Evolutionary conservation across 2,329 filamentous ascomycete genomes (phyloP), one percentile per base, ranked within the genome.

Genomic region (Cytospora piceae): DNA sequence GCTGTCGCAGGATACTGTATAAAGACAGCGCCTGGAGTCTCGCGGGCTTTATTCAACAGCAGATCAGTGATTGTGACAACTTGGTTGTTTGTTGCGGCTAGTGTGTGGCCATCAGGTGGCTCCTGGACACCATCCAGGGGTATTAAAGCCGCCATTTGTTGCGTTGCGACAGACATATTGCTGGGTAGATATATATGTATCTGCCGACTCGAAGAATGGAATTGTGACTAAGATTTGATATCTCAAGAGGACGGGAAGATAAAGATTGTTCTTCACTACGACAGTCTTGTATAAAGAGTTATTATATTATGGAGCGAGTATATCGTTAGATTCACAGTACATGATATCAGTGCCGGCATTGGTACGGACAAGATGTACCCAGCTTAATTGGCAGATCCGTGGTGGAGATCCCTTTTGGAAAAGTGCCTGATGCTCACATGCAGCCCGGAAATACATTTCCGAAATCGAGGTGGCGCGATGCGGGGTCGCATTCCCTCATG

Each of bases 1-100:
- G 61, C 24, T 3, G 65, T 67, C 4, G 65, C 65, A 11, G 65
- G 65, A 20, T 67, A 64, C 5, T 63, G 58, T 27, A 67, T 42
- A 17, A 67, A 67, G 46, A 61, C 52, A 4, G 65, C 61, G 7
- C 60, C 55, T 12, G 65, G 65, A n/a, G 46, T 64, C 17, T 67
- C 55, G 15, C 61, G 56, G 56, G 64, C 61, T 60, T 67, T 67
- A 20, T 61, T 67, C 17, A 67, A 55, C 12, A 67, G 61, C 17
- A 67, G 46, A 34, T 67, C 65, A 8, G 55, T 67, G 29, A 67
- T 55, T 29, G 65, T 67, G 53, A 63, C 20, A 37, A 63, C 22
- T 29, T 63, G n/a, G 22, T 53, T 56, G 42, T 57, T 53, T 4
- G n/a, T 9, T 12, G 27, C 14, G 39, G n/a, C 53, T 7, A 32